Evolutionary conservation across 139 green algal genomes (phyloP).

Genomic region (Tetraselmis chui): DNA sequence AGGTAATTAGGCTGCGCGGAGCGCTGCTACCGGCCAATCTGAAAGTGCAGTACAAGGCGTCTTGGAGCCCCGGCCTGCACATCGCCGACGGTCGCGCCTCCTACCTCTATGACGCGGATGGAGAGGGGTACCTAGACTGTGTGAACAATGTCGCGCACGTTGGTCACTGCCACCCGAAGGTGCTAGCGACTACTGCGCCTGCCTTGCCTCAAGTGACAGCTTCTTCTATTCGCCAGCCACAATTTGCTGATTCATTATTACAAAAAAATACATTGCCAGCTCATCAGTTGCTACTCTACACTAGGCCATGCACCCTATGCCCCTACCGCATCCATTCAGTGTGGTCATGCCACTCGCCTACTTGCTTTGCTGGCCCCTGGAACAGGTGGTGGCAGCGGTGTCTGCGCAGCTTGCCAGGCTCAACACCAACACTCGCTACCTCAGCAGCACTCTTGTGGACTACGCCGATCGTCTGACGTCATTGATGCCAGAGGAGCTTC

Average conservation of each 20-base stretch:
- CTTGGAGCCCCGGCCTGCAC: neutral
- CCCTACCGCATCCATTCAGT: too few species aligned
- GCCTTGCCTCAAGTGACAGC: too few species aligned
- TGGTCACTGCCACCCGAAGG: slow-evolving; percentile 32
- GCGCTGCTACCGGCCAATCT: neutral
- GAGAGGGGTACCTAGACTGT: slow-evolving; percentile 52
- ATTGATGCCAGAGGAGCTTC: slow-evolving; percentile 44
- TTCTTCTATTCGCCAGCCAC: too few species aligned
- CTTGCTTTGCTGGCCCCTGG: too few species aligned
- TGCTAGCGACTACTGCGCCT: too few species aligned
- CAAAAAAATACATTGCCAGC: too few species aligned
- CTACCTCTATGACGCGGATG: slow-evolving; percentile 13
- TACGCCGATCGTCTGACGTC: slow-evolving; percentile 42
- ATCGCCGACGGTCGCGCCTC: neutral
- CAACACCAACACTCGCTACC: slow-evolving; percentile 76
- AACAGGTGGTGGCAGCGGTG: slow-evolving; percentile 54
- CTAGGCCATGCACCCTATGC: too few species aligned
- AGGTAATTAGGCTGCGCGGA: neutral
- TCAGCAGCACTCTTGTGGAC: slow-evolving; percentile 41
- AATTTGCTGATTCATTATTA: too few species aligned
- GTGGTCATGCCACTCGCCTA: too few species aligned
- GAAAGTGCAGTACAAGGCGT: neutral
- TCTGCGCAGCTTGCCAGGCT: slow-evolving; percentile 50
- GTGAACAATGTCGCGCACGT: slow-evolving; percentile 70
- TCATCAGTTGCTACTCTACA: too few species aligned